Percentiles rank a stretch among this genome's conserved stretches.
phyloP scores from a whole-genome alignment of 768 basidiomycete genomes.

The Collybiopsis luxurians region DNA sequence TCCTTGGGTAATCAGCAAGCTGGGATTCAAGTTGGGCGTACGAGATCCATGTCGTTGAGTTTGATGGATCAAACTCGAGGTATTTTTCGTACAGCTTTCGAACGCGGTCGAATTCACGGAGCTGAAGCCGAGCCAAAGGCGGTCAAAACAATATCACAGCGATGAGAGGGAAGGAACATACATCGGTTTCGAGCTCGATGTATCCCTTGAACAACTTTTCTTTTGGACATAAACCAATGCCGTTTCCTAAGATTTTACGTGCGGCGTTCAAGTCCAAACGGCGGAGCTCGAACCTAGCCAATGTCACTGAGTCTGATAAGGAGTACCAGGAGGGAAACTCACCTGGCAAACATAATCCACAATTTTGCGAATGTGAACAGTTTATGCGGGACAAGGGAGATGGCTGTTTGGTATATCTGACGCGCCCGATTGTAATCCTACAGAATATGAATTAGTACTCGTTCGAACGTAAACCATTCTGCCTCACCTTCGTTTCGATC shows the following conservation, averaged over 20 bases:
- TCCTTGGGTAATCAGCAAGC: conserved; percentile 83
- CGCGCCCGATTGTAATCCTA: conserved; percentile 84
- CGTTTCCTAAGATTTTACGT: conserved; percentile 84
- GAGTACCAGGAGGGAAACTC: too few relatives aligned
- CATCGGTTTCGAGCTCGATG: conserved; percentile 90
- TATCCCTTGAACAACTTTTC: conserved; percentile 95
- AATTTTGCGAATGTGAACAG: conserved; percentile 97
- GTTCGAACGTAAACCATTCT: not conserved
- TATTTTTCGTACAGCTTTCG: conserved; percentile 92
- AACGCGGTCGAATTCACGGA: conserved; percentile 94
- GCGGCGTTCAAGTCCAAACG: conserved; percentile 79
- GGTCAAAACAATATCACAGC: not conserved
- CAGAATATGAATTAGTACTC: not conserved
- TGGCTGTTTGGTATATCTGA: conserved; percentile 89
- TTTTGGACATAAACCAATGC: conserved; percentile 95
- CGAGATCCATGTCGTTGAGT: conserved; percentile 94
- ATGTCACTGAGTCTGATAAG: too few relatives aligned
- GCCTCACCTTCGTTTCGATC: conserved; percentile 81
- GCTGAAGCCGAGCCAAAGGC: conserved; percentile 35
- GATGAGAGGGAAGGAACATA: conserved; percentile 28
- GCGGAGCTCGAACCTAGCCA: conserved; percentile 77
- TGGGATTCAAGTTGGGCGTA: conserved; percentile 90
- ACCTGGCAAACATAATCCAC: conserved; percentile 80
- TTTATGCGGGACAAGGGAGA: conserved; percentile 91
- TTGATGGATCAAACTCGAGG: conserved; percentile 90